These are phyloP conservation scores for Diaporthe amygdali DNA, from an alignment of 2,329 filamentous ascomycete genomes.

Conservation along the genomic window DNA sequence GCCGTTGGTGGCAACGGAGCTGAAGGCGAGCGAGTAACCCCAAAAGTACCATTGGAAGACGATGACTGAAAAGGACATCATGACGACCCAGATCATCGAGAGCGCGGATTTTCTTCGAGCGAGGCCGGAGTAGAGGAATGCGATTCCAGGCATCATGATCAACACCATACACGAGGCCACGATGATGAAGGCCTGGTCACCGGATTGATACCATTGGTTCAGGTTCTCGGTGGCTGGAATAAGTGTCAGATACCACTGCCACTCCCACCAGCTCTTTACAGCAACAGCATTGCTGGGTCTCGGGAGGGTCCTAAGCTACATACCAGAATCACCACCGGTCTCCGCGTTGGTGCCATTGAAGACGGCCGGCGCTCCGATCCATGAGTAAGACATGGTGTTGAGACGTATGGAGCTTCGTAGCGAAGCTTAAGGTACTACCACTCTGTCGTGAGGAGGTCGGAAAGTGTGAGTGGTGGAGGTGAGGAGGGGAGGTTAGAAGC, in stretches of 20 bases:
- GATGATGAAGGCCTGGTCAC: conserved; percentile 94
- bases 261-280: background rate
- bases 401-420: background rate
- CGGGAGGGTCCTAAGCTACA: conserved; percentile 41
- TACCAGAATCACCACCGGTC: conserved; percentile 80
- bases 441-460: background rate
- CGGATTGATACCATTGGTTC: conserved; percentile 93
- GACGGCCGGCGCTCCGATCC: conserved; percentile 60
- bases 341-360: conserved; percentile 70
- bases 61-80: conserved; percentile 90
- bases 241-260: conserved; percentile 20
- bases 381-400: conserved; percentile 60
- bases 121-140: conserved; percentile 95
- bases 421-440: background rate
- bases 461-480: background rate
- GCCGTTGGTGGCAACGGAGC: conserved; percentile 77
- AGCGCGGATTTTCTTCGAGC: conserved; percentile 97
- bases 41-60: conserved; percentile 99
- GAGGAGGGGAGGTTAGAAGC: background rate
- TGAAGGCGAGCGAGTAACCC: conserved; percentile 97
- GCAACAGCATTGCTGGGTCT: background rate
- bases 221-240: conserved; percentile 77
- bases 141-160: conserved; percentile 95
- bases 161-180: conserved; percentile 90
- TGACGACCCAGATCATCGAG: conserved; percentile 95